These are phyloP conservation scores for Staphylotrichum longicolle DNA, from an alignment of 495 filamentous ascomycete genomes.

Conservation along the genomic window DNA sequence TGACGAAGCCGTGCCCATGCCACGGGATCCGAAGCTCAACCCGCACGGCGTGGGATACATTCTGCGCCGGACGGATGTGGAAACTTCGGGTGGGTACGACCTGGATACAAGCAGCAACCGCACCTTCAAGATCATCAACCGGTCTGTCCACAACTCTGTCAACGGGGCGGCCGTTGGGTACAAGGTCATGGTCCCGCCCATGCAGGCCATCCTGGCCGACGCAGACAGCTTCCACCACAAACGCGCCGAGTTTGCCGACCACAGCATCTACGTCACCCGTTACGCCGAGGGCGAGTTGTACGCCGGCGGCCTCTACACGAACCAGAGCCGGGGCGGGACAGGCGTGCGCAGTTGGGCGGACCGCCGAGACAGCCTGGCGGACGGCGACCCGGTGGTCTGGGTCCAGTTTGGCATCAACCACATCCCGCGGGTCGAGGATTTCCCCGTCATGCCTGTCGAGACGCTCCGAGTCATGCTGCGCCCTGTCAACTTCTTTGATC, in stretches of 20 bases:
- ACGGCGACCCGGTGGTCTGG: constrained; percentile 54
- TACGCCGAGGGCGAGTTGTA: constrained; percentile 78
- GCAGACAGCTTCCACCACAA: constrained; percentile 63
- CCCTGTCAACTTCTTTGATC: constrained; percentile 71
- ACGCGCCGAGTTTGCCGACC: constrained; percentile 79
- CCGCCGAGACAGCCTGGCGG: constrained; percentile 23
- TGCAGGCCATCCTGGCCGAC: constrained; percentile 78
- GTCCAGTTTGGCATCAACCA: constrained; percentile 60
- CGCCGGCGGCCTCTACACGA: constrained; percentile 81
- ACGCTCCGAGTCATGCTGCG: constrained; percentile 54
- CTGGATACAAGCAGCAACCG: constrained; percentile 62
- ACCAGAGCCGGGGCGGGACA: constrained; percentile 55
- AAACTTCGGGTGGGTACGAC: constrained; percentile 54
- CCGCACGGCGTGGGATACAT: constrained; percentile 78
- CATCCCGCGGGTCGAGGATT: constrained; percentile 47
- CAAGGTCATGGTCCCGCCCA: constrained; percentile 70
- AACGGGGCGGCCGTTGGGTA: constrained; percentile 77
- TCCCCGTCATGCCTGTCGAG: constrained; percentile 53
- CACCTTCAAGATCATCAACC: constrained; percentile 78
- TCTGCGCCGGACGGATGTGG: constrained; percentile 58
- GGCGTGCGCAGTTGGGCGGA: constrained; percentile 31
- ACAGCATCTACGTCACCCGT: constrained; percentile 76
- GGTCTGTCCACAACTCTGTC: constrained; percentile 61
- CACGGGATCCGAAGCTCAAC: constrained; percentile 61
- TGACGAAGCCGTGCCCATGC: constrained; percentile 56